Conservation (phyloP, 768 basidiomycete species). For the Suillus fuscotomentosus region DNA sequence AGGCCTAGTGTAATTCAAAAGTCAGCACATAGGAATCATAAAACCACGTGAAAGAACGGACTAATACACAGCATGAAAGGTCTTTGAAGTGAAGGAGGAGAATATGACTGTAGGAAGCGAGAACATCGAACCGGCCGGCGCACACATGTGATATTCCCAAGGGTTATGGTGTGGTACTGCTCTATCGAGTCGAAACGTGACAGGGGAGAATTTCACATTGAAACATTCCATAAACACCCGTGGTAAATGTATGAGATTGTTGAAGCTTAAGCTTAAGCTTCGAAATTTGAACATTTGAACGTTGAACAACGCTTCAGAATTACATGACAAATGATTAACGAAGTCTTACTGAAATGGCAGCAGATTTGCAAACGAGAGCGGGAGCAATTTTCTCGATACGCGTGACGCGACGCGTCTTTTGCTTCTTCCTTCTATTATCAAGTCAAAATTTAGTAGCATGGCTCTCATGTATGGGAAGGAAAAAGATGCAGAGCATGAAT, state of each 20-base stretch:
- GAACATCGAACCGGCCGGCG: no score
- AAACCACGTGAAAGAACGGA: neutral
- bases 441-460: slow-evolving; percentile 30
- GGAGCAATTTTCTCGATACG: neutral
- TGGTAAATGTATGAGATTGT: no score
- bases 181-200: no score
- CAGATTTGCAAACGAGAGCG: neutral
- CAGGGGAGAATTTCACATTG: no score
- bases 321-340: no score
- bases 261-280: no score
- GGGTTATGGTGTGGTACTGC: no score
- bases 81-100: neutral
- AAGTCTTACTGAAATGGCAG: no score
- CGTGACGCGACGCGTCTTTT: neutral
- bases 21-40: neutral
- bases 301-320: no score
- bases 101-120: neutral
- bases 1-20: neutral
- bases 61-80: neutral
- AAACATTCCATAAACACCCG: no score
- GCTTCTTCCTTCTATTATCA: neutral
- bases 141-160: no score
- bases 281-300: no score
- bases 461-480: slow-evolving; percentile 63
- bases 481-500: slow-evolving; percentile 47